Conservation (phyloP, 2,329 filamentous ascomycete species). For the Blastomyces percursus region DNA sequence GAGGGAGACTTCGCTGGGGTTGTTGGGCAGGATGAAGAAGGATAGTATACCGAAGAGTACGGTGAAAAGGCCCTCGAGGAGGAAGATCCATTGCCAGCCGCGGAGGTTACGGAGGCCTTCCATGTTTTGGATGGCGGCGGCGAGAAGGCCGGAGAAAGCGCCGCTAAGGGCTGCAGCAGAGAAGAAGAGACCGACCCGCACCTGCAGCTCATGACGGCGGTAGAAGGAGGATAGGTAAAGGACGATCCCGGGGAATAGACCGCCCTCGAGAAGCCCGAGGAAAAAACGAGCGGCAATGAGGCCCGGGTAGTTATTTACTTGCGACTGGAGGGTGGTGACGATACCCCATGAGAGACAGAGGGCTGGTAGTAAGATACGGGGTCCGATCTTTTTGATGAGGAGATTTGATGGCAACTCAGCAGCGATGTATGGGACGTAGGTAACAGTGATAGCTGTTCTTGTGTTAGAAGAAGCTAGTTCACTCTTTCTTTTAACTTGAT, state of each 20-base stretch:
- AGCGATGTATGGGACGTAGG: slow-evolving; percentile 7
- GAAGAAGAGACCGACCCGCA: slow-evolving; percentile 7
- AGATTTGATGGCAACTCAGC: slow-evolving; percentile 53
- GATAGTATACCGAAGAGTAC: slow-evolving; percentile 32
- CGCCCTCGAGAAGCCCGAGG: slow-evolving; percentile 53
- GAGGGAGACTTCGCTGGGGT: slow-evolving; percentile 33
- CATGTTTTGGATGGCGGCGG: slow-evolving; percentile 37
- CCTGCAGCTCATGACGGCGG: slow-evolving; percentile 3
- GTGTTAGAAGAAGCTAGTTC: neutral
- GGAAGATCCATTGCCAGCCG: slow-evolving; percentile 41
- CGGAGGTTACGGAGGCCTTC: slow-evolving; percentile 29
- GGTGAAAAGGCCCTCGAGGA: slow-evolving; percentile 38
- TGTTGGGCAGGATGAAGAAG: slow-evolving; percentile 36
- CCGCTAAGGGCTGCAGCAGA: slow-evolving; percentile 17
- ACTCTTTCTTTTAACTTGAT: neutral
- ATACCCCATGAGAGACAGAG: slow-evolving; percentile 49
- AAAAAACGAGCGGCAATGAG: slow-evolving; percentile 52
- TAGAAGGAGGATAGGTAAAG: slow-evolving; percentile 9
- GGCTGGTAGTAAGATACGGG: slow-evolving; percentile 49
- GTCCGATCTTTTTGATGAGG: slow-evolving; percentile 50
- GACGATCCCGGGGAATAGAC: slow-evolving; percentile 54
- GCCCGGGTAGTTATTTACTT: slow-evolving; percentile 35
- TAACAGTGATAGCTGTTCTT: slow-evolving; percentile 5
- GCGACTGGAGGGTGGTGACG: slow-evolving; percentile 38
- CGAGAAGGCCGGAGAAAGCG: slow-evolving; percentile 38